These are phyloP conservation scores for Solanum pimpinellifolium DNA, from an alignment of 257 asterid species.

Conservation along the genomic window DNA sequence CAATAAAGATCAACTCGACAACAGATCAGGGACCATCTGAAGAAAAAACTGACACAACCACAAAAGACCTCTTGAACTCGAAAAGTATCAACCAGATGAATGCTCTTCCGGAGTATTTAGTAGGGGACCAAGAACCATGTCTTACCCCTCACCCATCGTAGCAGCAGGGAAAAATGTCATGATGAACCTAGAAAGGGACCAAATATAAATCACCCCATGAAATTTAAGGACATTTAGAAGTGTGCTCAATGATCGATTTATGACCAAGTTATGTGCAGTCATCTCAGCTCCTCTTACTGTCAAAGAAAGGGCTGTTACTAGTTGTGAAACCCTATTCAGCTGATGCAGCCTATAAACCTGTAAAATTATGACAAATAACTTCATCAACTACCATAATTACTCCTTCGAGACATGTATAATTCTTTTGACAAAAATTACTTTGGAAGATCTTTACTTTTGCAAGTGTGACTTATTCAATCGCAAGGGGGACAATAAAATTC, in stretches of 20 bases:
- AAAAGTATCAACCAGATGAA: neutral
- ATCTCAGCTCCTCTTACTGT: slow-evolving; percentile 90
- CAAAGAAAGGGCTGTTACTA: slow-evolving; percentile 87
- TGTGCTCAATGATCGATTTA: slow-evolving; percentile 61
- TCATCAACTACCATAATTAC: neutral
- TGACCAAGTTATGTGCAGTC: slow-evolving; percentile 86
- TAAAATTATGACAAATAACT: neutral
- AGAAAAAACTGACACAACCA: neutral
- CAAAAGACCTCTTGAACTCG: neutral
- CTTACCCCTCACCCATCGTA: slow-evolving; percentile 16
- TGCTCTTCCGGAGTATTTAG: neutral
- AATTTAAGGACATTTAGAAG: slow-evolving; percentile 76
- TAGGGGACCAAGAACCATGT: neutral
- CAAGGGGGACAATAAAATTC: neutral
- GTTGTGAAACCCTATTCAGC: slow-evolving; percentile 87
- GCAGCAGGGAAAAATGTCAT: slow-evolving; percentile 52
- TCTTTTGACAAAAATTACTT: neutral
- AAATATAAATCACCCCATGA: slow-evolving; percentile 77
- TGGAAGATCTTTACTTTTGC: neutral
- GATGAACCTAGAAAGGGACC: slow-evolving; percentile 95
- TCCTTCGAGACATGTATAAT: neutral
- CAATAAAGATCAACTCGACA: neutral
- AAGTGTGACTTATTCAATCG: neutral
- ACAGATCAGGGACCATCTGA: neutral
- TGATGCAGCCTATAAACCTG: slow-evolving; percentile 93